Conservation (phyloP, 306 rosid species). For the Luffa acutangula region DNA sequence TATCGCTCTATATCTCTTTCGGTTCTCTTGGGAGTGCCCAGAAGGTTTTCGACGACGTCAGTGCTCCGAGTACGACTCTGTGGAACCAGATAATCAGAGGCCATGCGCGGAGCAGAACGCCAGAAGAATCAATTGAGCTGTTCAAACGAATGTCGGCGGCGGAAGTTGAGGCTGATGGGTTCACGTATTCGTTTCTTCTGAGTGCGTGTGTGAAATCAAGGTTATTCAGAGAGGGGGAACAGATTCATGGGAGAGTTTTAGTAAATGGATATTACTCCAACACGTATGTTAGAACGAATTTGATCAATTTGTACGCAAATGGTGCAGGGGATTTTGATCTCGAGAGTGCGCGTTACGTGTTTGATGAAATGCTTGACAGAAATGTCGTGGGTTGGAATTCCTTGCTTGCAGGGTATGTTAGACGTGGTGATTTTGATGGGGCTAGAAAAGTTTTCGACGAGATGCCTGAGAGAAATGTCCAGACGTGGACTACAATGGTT, state of each 20-base stretch:
- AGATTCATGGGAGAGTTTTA: constrained; percentile 44
- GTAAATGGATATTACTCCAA: constrained; percentile 48
- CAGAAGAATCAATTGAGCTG: constrained; percentile 26
- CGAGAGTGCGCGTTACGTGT: constrained; percentile 34
- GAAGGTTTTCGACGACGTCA: constrained; percentile 17
- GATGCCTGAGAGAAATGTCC: constrained; percentile 49
- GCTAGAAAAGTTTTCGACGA: constrained; percentile 36
- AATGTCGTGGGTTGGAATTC: constrained; percentile 64
- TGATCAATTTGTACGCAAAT: constrained; percentile 34
- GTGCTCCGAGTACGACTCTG: constrained; percentile 34
- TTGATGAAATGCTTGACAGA: constrained; percentile 45
- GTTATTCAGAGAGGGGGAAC: constrained; percentile 52
- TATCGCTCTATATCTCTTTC: constrained; percentile 33
- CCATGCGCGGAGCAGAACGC: constrained; percentile 22
- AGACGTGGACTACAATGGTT: constrained; percentile 64
- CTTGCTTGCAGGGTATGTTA: constrained; percentile 43
- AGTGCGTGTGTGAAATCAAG: constrained; percentile 48
- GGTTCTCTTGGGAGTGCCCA: constrained; percentile 25
- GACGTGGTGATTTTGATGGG: constrained; percentile 29
- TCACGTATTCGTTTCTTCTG: constrained; percentile 52
- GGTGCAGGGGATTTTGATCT: constrained; percentile 12
- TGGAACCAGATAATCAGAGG: constrained; percentile 63
- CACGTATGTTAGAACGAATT: constrained; percentile 44
- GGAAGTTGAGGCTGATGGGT: constrained; percentile 40
- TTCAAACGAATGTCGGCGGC: constrained; percentile 33